phyloP scores from a whole-genome alignment of 345 rosid genomes.

The Boechera divaricarpa region DNA sequence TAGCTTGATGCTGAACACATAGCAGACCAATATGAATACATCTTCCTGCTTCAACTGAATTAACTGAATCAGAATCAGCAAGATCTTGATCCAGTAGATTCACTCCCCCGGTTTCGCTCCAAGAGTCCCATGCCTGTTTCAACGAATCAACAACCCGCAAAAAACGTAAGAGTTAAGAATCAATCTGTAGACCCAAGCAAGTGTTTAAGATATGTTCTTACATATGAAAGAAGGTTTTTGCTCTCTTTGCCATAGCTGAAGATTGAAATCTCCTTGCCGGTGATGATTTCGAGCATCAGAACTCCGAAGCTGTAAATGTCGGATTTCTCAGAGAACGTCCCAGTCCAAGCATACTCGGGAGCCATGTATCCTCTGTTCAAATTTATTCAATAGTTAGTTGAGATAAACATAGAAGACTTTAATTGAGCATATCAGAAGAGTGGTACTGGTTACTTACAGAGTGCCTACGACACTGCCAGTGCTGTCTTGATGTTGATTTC shows the following conservation, averaged over 20 bases:
- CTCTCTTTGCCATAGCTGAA: constrained; percentile 39
- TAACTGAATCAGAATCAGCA: constrained; percentile 20
- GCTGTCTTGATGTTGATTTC: constrained; percentile 35
- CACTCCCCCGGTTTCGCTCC: constrained; percentile 32
- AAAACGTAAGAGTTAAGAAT: constrained; percentile 16
- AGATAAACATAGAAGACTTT: background rate
- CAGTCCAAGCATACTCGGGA: constrained; percentile 60
- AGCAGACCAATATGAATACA: constrained; percentile 43
- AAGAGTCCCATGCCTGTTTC: constrained; percentile 45
- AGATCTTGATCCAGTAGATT: constrained; percentile 41
- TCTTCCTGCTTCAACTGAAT: constrained; percentile 39
- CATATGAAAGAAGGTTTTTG: constrained; percentile 42
- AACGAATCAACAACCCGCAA: background rate
- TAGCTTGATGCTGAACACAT: constrained; percentile 45
- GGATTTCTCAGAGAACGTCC: constrained; percentile 56
- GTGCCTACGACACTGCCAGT: constrained; percentile 43
- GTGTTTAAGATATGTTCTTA: constrained; percentile 29
- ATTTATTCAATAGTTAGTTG: background rate
- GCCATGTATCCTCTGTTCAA: constrained; percentile 53
- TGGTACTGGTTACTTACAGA: constrained; percentile 32
- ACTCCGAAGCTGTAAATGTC: constrained; percentile 64
- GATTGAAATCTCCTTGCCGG: constrained; percentile 42
- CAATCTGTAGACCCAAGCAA: background rate
- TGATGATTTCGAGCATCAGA: constrained; percentile 45
- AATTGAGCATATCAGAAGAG: constrained; percentile 4